These are phyloP conservation scores for Trichoderma polysporum DNA, from an alignment of 2,329 filamentous ascomycete species.

Conservation along the genomic window DNA sequence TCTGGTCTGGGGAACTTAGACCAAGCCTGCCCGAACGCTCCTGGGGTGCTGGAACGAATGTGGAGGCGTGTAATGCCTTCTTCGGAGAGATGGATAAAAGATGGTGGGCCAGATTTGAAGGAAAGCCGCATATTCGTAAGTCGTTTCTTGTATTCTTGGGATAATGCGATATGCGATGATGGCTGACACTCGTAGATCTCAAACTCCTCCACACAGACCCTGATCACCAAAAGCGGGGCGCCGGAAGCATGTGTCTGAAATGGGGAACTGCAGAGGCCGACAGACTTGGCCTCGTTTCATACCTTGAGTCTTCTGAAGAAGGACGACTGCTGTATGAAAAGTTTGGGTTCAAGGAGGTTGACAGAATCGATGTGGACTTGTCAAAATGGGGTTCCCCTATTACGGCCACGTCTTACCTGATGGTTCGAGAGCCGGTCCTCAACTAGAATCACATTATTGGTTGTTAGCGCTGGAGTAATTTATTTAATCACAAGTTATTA, in stretches of 20 bases:
- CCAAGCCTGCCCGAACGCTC: conserved; percentile 27
- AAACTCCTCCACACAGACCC: conserved; percentile 41
- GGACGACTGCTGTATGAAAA: conserved; percentile 37
- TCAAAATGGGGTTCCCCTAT: conserved; percentile 32
- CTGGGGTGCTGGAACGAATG: conserved; percentile 34
- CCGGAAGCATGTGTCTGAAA: conserved; percentile 35
- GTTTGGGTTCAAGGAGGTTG: conserved; percentile 37
- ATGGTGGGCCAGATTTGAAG: conserved; percentile 33
- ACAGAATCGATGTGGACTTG: conserved; percentile 30
- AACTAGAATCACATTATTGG: neutral
- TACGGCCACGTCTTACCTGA: conserved; percentile 25
- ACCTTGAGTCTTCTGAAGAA: conserved; percentile 38
- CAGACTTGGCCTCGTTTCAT: conserved; percentile 36
- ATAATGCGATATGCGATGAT: too few relatives aligned
- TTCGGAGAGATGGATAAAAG: conserved; percentile 34
- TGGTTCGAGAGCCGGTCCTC: conserved; percentile 27
- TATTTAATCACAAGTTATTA: too few relatives aligned
- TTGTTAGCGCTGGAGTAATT: neutral
- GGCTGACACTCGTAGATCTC: conserved; percentile 31
- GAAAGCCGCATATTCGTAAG: conserved; percentile 39
- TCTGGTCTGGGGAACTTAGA: conserved; percentile 28
- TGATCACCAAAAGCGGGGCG: conserved; percentile 38
- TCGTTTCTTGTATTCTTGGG: neutral
- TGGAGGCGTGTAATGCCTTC: conserved; percentile 36
- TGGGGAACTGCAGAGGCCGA: conserved; percentile 40